Evolutionary conservation across 1,284 basidiomycete genomes (phyloP).

Genomic region (Gymnopus androsaceus): DNA sequence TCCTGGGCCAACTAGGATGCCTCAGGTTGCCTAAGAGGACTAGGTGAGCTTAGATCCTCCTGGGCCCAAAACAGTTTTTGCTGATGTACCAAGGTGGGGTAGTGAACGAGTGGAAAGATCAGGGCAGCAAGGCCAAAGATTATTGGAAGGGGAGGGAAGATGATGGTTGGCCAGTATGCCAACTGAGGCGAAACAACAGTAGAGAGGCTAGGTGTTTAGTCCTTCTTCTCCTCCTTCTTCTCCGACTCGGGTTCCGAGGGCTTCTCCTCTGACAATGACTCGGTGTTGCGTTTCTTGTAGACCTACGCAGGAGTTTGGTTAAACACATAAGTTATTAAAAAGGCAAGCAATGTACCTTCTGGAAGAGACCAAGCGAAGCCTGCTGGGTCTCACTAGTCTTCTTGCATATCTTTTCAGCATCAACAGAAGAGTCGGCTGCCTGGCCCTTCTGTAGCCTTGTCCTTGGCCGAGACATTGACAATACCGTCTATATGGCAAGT

Average conservation of each 20-base stretch:
- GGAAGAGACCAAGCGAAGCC: constrained; percentile 96
- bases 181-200: constrained; percentile 2
- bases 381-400: constrained; percentile 97
- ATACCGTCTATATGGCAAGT: constrained; percentile 70
- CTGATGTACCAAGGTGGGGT: background rate
- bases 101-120: constrained; percentile 3
- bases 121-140: background rate
- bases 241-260: constrained; percentile 45
- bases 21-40: no score
- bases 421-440: constrained; percentile 79
- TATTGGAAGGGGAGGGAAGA: background rate
- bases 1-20: no score
- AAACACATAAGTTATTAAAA: background rate
- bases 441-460: constrained; percentile 98
- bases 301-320: constrained; percentile 42
- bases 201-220: constrained; percentile 42
- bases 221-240: constrained; percentile 69
- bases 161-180: no score
- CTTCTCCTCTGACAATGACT: constrained; percentile 51
- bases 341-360: constrained; percentile 61
- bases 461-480: constrained; percentile 94
- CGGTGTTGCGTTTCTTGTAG: constrained; percentile 88
- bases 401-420: constrained; percentile 86
- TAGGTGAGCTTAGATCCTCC: no score
- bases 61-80: no score